phyloP scores from a whole-genome alignment of 2,329 filamentous ascomycete species.

The Rhynchosporium agropyri region DNA sequence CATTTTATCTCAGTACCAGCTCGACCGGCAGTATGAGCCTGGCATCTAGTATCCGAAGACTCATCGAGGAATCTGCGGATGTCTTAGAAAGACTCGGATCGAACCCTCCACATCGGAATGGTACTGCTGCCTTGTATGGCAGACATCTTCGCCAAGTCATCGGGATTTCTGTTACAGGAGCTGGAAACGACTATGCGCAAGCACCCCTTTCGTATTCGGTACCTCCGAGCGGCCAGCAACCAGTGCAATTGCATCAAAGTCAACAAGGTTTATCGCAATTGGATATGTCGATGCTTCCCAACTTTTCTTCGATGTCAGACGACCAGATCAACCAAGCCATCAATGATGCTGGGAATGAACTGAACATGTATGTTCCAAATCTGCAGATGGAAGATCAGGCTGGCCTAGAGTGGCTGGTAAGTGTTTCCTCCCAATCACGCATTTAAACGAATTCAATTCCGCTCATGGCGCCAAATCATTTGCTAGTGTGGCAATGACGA shows the following conservation, averaged over 20 bases:
- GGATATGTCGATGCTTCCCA: constrained; percentile 50
- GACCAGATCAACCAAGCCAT: constrained; percentile 68
- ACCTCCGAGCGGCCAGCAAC: constrained; percentile 16
- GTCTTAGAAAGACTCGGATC: constrained; percentile 71
- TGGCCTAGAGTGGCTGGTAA: constrained; percentile 37
- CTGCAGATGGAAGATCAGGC: constrained; percentile 37
- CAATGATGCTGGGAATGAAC: constrained; percentile 62
- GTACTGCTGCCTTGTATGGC: constrained; percentile 63
- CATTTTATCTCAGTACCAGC: constrained; percentile 64
- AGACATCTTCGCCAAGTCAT: constrained; percentile 53
- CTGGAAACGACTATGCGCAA: constrained; percentile 3
- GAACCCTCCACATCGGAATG: constrained; percentile 66
- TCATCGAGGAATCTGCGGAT: constrained; percentile 69
- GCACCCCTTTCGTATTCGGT: constrained; percentile 21
- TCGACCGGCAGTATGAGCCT: constrained; percentile 57
- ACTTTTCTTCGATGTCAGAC: constrained; percentile 71
- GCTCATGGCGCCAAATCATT: too few relatives aligned
- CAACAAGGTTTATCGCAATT: constrained; percentile 18
- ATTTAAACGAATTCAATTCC: neutral
- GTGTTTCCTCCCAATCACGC: neutral
- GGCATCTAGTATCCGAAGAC: constrained; percentile 62
- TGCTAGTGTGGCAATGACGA: neutral
- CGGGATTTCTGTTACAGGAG: constrained; percentile 23
- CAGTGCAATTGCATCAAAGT: constrained; percentile 16
- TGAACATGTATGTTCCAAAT: constrained; percentile 46